Conservation (phyloP, 768 basidiomycete species). For the Serendipita sp. region DNA sequence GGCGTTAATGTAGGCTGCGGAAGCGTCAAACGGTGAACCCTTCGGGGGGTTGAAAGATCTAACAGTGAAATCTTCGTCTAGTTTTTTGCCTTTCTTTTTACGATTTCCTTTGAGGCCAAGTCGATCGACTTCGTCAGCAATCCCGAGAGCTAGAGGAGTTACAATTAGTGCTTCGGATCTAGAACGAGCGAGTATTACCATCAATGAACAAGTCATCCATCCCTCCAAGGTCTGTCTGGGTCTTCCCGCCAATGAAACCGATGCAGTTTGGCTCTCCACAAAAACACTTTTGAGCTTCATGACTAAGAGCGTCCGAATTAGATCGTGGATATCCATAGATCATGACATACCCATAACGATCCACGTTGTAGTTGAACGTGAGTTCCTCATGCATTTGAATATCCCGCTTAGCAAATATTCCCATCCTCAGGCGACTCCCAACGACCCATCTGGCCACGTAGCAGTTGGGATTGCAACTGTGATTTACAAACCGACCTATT, state of each 20-base stretch:
- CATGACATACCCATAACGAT: constrained; percentile 78
- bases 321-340: background rate
- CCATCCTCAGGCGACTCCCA: constrained; percentile 81
- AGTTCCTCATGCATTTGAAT: constrained; percentile 73
- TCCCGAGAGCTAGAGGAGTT: constrained; percentile 57
- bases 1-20: constrained; percentile 63
- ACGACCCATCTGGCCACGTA: constrained; percentile 98
- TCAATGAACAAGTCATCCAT: constrained; percentile 94
- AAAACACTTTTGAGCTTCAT: constrained; percentile 86
- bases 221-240: constrained; percentile 84
- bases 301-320: constrained; percentile 28
- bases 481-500: constrained; percentile 93
- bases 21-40: constrained; percentile 7
- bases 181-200: constrained; percentile 30
- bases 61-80: constrained; percentile 88
- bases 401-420: constrained; percentile 80
- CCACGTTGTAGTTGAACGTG: constrained; percentile 99
- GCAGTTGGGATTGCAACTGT: constrained; percentile 94
- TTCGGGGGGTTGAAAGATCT: background rate
- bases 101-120: constrained; percentile 72
- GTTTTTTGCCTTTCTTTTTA: constrained; percentile 80
- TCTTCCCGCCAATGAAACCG: constrained; percentile 94
- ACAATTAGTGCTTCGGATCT: background rate
- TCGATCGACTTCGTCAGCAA: constrained; percentile 74
- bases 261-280: constrained; percentile 93